phyloP scores from a whole-genome alignment of 768 basidiomycete species.

The Melanogaster broomeanus region DNA sequence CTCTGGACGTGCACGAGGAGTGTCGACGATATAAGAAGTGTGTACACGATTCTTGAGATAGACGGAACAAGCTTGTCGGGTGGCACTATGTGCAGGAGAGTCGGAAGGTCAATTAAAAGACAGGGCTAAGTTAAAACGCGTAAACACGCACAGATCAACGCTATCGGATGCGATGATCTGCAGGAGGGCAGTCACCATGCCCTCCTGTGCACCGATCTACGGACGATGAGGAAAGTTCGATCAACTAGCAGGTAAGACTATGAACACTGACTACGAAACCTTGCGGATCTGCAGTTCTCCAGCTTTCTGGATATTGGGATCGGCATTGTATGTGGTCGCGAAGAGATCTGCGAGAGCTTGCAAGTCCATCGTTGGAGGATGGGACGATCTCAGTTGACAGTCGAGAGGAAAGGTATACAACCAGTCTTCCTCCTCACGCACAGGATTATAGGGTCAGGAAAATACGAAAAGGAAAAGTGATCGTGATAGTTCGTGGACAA shows the following conservation, averaged over 20 bases:
- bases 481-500: constrained; percentile 19
- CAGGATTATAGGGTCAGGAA: not conserved
- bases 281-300: constrained; percentile 88
- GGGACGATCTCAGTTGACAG: not conserved
- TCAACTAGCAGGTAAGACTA: not conserved
- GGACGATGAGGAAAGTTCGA: constrained; percentile 3
- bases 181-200: constrained; percentile 79
- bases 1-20: constrained; percentile 50
- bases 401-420: not conserved
- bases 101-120: not conserved
- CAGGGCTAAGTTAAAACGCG: constrained; percentile 32
- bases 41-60: constrained; percentile 91
- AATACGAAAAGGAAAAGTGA: not conserved
- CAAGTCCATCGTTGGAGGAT: constrained; percentile 57
- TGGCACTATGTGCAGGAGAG: constrained; percentile 49
- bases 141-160: constrained; percentile 68
- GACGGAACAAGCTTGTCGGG: constrained; percentile 82
- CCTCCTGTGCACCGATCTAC: constrained; percentile 80
- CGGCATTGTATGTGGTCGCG: constrained; percentile 75
- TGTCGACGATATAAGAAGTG: constrained; percentile 59
- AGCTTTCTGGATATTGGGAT: constrained; percentile 85
- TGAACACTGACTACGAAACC: constrained; percentile 40
- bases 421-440: not conserved
- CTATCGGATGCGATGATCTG: constrained; percentile 82
- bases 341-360: constrained; percentile 78